These are phyloP conservation scores for Curvularia hawaiiensis DNA, from an alignment of 2,329 filamentous ascomycete genomes.

Conservation along the genomic window DNA sequence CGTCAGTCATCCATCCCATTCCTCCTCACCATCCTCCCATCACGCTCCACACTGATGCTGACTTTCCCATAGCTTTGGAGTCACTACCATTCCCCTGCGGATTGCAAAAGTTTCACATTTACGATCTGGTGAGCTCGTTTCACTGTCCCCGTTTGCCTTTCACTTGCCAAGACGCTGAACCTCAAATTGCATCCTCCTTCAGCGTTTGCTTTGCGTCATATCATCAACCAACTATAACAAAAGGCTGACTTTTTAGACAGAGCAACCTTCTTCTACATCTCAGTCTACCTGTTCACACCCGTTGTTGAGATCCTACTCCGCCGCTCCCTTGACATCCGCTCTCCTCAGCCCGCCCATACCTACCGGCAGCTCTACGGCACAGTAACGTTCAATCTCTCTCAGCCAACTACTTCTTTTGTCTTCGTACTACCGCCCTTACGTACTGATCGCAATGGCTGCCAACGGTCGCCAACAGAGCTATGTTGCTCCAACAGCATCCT, in stretches of 20 bases:
- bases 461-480: constrained; percentile 42
- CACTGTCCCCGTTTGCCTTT: constrained; percentile 8
- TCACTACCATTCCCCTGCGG: constrained; percentile 47
- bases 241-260: constrained; percentile 23
- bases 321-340: constrained; percentile 13
- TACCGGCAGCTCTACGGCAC: constrained; percentile 9
- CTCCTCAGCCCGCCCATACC: constrained; percentile 11
- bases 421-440: constrained; percentile 3
- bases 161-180: constrained; percentile 14
- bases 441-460: constrained; percentile 31
- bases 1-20: constrained; percentile 18
- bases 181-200: background rate
- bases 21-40: constrained; percentile 5
- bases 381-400: constrained; percentile 3
- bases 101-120: constrained; percentile 50
- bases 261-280: constrained; percentile 44
- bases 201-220: constrained; percentile 21
- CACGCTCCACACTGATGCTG: constrained; percentile 16
- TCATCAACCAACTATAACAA: constrained; percentile 16
- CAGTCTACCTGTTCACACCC: constrained; percentile 27
- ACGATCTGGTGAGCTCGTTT: constrained; percentile 44
- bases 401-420: constrained; percentile 2
- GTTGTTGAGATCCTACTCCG: constrained; percentile 24
- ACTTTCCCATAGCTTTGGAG: constrained; percentile 46
- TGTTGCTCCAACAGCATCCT: constrained; percentile 28